phyloP scores from a whole-genome alignment of 23 red algal genomes.

The Gracilaria caudata region DNA sequence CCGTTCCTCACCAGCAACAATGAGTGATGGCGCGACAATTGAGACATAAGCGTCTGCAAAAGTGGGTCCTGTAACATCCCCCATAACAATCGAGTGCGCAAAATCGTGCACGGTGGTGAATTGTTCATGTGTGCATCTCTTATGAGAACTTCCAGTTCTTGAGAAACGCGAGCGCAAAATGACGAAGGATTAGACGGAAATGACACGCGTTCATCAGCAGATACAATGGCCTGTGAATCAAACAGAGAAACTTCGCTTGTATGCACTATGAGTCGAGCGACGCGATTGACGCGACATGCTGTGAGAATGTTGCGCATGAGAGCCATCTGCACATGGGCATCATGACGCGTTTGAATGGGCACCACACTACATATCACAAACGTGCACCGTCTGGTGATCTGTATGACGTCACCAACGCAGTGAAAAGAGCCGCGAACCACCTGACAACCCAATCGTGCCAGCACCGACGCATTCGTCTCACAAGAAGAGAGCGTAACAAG shows the following conservation, averaged over 20 bases:
- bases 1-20: slow-evolving; percentile 36
- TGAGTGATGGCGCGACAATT: background rate
- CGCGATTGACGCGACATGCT: slow-evolving; percentile 23
- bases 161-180: background rate
- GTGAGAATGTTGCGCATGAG: slow-evolving; percentile 16
- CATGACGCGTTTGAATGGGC: background rate
- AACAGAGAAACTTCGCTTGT: slow-evolving; percentile 13
- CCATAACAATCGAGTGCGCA: slow-evolving; percentile 21
- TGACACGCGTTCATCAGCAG: background rate
- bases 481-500: background rate
- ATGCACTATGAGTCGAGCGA: slow-evolving; percentile 14
- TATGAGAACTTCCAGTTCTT: slow-evolving; percentile 11
- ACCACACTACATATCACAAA: slow-evolving; percentile 8
- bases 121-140: slow-evolving; percentile 10
- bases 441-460: background rate
- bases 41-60: background rate
- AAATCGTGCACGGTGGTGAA: slow-evolving; percentile 10
- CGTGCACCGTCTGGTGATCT: slow-evolving; percentile 5
- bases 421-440: slow-evolving; percentile 19
- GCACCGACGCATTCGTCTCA: background rate
- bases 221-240: background rate
- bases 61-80: slow-evolving; percentile 2
- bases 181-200: background rate
- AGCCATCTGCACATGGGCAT: background rate
- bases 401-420: background rate